Evolutionary conservation across 345 rosid species (phyloP).

Genomic region (Psidium guajava): DNA sequence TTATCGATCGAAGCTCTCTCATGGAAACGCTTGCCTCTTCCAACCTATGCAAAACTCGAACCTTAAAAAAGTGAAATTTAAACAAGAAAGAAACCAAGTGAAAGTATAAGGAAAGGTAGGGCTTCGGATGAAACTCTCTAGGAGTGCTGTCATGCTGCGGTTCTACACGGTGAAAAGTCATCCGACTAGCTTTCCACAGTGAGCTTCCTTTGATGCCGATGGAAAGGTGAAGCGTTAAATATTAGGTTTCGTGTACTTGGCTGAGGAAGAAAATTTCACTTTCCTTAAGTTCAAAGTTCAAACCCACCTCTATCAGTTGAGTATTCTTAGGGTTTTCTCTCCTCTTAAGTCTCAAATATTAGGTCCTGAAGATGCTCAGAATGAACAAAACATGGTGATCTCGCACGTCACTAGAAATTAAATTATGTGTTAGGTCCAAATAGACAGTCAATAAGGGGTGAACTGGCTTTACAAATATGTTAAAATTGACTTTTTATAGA

Average conservation of each 20-base stretch:
- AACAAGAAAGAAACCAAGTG: not conserved
- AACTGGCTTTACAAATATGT: not conserved
- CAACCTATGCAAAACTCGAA: not conserved
- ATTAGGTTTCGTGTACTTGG: not conserved
- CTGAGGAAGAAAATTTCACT: not conserved
- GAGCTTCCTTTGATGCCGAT: not conserved
- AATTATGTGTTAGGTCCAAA: not conserved
- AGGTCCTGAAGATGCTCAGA: not conserved
- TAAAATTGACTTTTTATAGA: no score
- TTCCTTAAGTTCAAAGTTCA: not conserved
- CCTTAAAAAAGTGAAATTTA: not conserved
- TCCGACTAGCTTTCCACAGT: not conserved
- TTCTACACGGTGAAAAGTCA: not conserved
- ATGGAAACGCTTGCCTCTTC: not conserved
- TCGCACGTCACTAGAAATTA: not conserved
- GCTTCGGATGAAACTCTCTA: not conserved
- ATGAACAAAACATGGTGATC: not conserved
- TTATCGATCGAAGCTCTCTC: not conserved
- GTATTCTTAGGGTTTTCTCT: not conserved
- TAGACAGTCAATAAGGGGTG: not conserved
- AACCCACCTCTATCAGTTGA: not conserved
- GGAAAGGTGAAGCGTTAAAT: not conserved
- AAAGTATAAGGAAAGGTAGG: not conserved
- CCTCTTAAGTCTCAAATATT: not conserved
- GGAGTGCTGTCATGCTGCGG: not conserved